phyloP scores from a whole-genome alignment of 371 early-diverging fungal species.

The Mortierella sp. region DNA sequence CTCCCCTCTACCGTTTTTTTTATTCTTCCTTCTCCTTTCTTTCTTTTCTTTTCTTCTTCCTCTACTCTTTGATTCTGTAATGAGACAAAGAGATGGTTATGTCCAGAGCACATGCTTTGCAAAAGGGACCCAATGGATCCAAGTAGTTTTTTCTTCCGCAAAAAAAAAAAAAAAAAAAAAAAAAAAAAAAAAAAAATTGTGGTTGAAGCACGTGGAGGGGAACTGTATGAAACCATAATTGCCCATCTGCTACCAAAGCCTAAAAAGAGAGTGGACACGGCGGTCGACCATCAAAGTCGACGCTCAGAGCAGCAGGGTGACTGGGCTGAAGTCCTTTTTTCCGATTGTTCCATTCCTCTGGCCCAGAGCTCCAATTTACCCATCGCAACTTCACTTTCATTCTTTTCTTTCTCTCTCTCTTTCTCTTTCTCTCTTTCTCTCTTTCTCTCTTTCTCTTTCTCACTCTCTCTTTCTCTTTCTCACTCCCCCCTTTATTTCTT shows the following conservation, averaged over 20 bases:
- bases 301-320: no score
- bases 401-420: not conserved
- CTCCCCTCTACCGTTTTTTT: not conserved
- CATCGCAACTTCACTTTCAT: not conserved
- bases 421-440: not conserved
- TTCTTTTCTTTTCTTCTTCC: not conserved
- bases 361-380: not conserved
- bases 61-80: not conserved
- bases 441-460: not conserved
- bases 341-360: not conserved
- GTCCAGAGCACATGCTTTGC: no score
- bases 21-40: not conserved
- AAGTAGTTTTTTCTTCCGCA: not conserved
- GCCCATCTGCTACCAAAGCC: no score
- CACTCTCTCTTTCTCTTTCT: not conserved
- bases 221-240: no score
- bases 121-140: not conserved
- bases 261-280: no score
- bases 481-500: not conserved
- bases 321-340: no score
- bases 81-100: not conserved
- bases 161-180: not conserved
- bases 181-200: no score
- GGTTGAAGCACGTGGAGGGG: no score
- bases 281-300: no score